Conservation (phyloP, 805 yeast species). For the Candida schatavii region DNA sequence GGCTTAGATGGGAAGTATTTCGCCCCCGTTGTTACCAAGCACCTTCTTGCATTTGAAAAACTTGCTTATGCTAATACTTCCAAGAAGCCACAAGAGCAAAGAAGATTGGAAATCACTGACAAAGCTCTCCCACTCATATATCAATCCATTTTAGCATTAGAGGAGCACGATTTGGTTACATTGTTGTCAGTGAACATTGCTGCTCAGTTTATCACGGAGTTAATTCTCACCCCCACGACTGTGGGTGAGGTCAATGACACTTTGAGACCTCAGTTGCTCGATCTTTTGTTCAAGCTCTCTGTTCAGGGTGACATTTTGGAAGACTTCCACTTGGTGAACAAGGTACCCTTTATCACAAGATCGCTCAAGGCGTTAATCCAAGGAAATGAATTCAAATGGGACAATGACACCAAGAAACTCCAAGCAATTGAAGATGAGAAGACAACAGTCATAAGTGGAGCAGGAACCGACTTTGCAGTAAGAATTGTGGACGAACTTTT, state of each 20-base stretch:
- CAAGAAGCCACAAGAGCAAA: slow-evolving; percentile 76
- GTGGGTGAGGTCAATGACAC: slow-evolving; percentile 35
- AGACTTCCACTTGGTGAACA: slow-evolving; percentile 64
- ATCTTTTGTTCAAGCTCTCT: slow-evolving; percentile 51
- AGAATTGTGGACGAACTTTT: slow-evolving; percentile 53
- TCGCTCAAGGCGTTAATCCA: slow-evolving; percentile 73
- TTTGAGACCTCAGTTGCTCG: slow-evolving; percentile 48
- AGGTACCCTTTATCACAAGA: slow-evolving; percentile 69
- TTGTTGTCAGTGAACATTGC: slow-evolving; percentile 71
- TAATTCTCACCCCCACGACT: slow-evolving; percentile 19
- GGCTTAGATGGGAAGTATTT: slow-evolving; percentile 83
- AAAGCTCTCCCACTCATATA: slow-evolving; percentile 67
- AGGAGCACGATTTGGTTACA: slow-evolving; percentile 14
- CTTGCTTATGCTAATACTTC: slow-evolving; percentile 62
- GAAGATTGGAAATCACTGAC: slow-evolving; percentile 67
- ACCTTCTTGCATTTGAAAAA: slow-evolving; percentile 57
- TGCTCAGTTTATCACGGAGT: slow-evolving; percentile 78
- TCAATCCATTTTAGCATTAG: slow-evolving; percentile 50
- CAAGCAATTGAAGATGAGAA: slow-evolving; percentile 34
- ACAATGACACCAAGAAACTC: slow-evolving; percentile 45
- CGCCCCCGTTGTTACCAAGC: slow-evolving; percentile 62
- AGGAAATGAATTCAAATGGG: slow-evolving; percentile 79
- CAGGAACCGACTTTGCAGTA: slow-evolving; percentile 59
- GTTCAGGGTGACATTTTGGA: slow-evolving; percentile 65
- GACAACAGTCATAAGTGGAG: slow-evolving; percentile 35